Conservation (phyloP, 164 flowering plant genomes). For the Kalanchoe fedtschenkoi region DNA sequence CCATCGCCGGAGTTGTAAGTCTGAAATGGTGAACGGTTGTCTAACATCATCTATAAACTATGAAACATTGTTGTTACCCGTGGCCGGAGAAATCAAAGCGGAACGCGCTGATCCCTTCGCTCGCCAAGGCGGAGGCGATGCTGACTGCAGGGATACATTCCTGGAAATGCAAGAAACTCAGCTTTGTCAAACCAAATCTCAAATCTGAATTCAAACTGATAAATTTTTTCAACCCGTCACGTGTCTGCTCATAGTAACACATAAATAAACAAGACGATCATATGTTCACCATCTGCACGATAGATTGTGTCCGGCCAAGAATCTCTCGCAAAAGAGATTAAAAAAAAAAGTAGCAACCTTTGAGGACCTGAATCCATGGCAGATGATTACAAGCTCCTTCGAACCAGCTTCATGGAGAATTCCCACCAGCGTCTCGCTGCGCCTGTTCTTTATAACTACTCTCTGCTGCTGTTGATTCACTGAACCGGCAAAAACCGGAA, state of each 20-base stretch:
- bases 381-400: slow-evolving; percentile 46
- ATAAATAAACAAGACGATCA: too few relatives aligned
- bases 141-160: slow-evolving; percentile 38
- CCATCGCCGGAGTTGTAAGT: not conserved
- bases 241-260: not conserved
- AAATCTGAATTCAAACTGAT: too few relatives aligned
- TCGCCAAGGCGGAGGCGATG: slow-evolving; percentile 47
- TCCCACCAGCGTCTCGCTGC: slow-evolving; percentile 66
- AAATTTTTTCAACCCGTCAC: not conserved
- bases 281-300: too few relatives aligned
- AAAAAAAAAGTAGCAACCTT: slow-evolving; percentile 33
- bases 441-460: slow-evolving; percentile 26
- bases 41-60: not conserved
- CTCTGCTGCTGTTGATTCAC: slow-evolving; percentile 17
- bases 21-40: not conserved
- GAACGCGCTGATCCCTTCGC: slow-evolving; percentile 51
- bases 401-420: slow-evolving; percentile 60
- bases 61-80: slow-evolving; percentile 34
- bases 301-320: too few relatives aligned
- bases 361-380: slow-evolving; percentile 63
- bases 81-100: slow-evolving; percentile 87
- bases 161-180: slow-evolving; percentile 18
- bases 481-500: not conserved
- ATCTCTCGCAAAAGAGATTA: too few relatives aligned
- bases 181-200: not conserved